Conservation (phyloP, 306 rosid genomes). For the Cicer cuneatum region DNA sequence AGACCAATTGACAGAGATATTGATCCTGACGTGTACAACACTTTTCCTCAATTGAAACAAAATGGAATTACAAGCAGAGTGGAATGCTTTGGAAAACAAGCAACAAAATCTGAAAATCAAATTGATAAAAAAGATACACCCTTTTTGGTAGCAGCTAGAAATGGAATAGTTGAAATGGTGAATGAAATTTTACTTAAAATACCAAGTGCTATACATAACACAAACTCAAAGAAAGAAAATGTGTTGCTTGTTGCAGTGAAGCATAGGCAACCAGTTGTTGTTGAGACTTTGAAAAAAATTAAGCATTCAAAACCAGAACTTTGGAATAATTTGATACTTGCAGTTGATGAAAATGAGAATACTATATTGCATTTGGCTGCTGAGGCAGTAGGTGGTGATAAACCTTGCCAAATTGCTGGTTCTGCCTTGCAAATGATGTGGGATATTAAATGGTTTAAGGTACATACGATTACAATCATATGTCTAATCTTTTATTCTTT, state of each 20-base stretch:
- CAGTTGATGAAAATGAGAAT: too few relatives aligned
- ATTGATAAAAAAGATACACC: slow-evolving; percentile 31
- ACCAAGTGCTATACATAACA: slow-evolving; percentile 45
- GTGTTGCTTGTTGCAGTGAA: slow-evolving; percentile 45
- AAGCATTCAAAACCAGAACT: too few relatives aligned
- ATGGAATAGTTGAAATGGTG: slow-evolving; percentile 53
- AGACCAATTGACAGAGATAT: background rate
- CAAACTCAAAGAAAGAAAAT: too few relatives aligned
- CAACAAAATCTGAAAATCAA: background rate
- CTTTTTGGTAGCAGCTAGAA: slow-evolving; percentile 44
- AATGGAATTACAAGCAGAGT: too few relatives aligned
- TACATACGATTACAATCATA: too few relatives aligned
- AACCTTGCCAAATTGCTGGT: too few relatives aligned
- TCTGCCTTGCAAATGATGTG: background rate
- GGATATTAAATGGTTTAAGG: too few relatives aligned
- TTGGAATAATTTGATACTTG: too few relatives aligned
- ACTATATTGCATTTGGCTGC: too few relatives aligned
- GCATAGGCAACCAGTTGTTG: slow-evolving; percentile 40
- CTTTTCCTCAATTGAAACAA: too few relatives aligned
- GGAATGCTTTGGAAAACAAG: background rate
- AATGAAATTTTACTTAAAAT: background rate
- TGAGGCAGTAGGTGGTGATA: too few relatives aligned
- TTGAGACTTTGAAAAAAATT: background rate
- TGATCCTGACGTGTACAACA: slow-evolving; percentile 9
- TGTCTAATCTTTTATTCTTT: too few relatives aligned